phyloP scores from a whole-genome alignment of 2,329 filamentous ascomycete species.

The Penicillium paneum region DNA sequence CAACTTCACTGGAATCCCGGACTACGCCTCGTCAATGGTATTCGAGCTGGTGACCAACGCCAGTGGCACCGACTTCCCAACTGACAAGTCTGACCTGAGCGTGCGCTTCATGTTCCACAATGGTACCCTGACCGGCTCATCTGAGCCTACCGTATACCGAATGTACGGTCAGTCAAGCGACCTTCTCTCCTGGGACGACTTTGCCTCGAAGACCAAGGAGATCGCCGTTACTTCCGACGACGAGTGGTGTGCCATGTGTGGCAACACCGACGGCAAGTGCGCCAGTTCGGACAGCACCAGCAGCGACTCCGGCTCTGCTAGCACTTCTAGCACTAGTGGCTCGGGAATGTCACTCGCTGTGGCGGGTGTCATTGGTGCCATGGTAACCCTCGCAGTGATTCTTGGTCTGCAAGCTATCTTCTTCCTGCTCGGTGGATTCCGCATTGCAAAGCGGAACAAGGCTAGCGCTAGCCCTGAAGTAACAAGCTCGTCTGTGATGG shows the following conservation, averaged over 20 bases:
- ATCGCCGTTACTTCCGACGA: constrained; percentile 64
- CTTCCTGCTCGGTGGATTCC: constrained; percentile 56
- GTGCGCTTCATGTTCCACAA: constrained; percentile 64
- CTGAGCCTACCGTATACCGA: constrained; percentile 54
- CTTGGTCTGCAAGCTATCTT: constrained; percentile 54
- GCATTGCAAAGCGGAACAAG: constrained; percentile 54
- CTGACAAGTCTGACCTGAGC: constrained; percentile 47
- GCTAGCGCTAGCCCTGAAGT: constrained; percentile 9
- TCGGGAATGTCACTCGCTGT: constrained; percentile 62
- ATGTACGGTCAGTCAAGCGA: constrained; percentile 57
- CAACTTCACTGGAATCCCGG: constrained; percentile 73
- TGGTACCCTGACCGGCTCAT: constrained; percentile 50
- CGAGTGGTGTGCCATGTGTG: constrained; percentile 73
- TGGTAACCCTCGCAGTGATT: constrained; percentile 65
- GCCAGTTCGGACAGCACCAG: constrained; percentile 38
- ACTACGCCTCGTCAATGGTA: constrained; percentile 77
- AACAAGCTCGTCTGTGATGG: constrained; percentile 7
- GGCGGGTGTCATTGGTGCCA: constrained; percentile 76
- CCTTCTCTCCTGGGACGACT: constrained; percentile 65
- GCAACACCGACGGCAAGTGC: constrained; percentile 67
- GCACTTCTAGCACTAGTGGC: constrained; percentile 14
- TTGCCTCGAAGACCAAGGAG: constrained; percentile 60
- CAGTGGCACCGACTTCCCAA: constrained; percentile 41
- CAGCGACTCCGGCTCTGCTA: constrained; percentile 25
- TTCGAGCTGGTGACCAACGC: constrained; percentile 68